Evolutionary conservation across 352 stramenopile species (phyloP), one percentile per base, ranked within the genome.

Genomic region (Globisporangium mamillatum): DNA sequence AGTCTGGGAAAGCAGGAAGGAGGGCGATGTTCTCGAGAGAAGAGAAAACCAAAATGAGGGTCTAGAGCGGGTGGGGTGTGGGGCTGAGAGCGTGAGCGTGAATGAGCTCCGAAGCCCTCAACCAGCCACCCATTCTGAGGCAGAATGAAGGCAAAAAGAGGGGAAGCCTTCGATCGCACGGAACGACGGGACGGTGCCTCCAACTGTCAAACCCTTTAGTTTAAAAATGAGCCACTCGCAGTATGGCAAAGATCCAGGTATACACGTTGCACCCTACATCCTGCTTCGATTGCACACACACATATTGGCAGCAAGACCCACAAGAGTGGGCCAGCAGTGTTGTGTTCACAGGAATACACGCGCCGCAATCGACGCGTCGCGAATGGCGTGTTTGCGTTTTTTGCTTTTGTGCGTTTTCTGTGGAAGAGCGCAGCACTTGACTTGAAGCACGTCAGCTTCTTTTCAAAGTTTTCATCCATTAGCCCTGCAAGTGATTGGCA

Each of bases 21-120:
- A 16, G 16, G 0, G 16, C 46, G 27, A 8, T 50, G 27, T 59
- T 60, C 50, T 67, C 29, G 29, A 58, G 25, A 32, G 20, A 41
- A 41, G n/a, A 29, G 41, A 58, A 56, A 69, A 69, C 6, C 24
- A 56, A 25, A 69, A 56, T 69, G 63, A 63, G 27, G 0, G 29
- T 61, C 32, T 41, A 38, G 12, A 48, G 54, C 6, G n/a, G 7
- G 5, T 6, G 10, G 7, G 5, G 55, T 20, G 4, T 22, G 44
- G 8, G 1, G 36, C 8, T 44, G 36, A 9, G 41, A 50, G 16
- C 8, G 14, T 10, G 44, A 48, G 41, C 4, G 10, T 46, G 38
- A 50, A 16, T 18, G 44, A 24, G 44, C 44, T 52, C 6, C 44
- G 22, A 52, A 52, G 44, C 44, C 44, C 16, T 8, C 44, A 52